A percentile compares a stretch with the other conserved stretches of the same genome.
These are phyloP conservation scores for Zizania palustris DNA, from an alignment of 202 grass and related monocot species.

Conservation along the genomic window DNA sequence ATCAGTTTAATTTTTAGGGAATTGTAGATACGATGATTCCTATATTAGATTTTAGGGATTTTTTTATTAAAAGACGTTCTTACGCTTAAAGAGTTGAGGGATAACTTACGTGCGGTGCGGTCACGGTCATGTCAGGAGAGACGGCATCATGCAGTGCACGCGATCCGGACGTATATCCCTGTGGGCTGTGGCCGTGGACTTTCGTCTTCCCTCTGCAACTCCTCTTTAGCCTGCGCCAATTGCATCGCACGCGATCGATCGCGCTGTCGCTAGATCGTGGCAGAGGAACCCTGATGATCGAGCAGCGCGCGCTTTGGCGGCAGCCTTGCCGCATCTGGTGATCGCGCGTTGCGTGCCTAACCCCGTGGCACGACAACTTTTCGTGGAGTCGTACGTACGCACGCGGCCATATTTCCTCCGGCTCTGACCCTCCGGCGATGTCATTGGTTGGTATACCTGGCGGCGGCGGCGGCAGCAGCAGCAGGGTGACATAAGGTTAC, in stretches of 20 bases:
- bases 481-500: background rate
- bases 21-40: no score
- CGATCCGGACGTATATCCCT: background rate
- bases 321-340: background rate
- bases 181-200: no score
- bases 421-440: background rate
- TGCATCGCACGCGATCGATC: background rate
- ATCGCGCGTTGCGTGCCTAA: background rate
- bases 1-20: no score
- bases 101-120: background rate
- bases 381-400: conserved; percentile 5
- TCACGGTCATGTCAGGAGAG: background rate
- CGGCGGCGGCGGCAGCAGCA: background rate
- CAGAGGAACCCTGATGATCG: no score
- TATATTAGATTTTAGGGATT: no score
- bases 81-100: background rate
- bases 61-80: no score
- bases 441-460: background rate
- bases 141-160: background rate
- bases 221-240: no score
- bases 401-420: conserved; percentile 2
- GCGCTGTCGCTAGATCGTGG: background rate
- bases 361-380: background rate
- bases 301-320: no score
- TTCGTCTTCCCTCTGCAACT: no score